phyloP scores from a whole-genome alignment of 495 filamentous ascomycete species.

The Baudoinia panamericana region DNA sequence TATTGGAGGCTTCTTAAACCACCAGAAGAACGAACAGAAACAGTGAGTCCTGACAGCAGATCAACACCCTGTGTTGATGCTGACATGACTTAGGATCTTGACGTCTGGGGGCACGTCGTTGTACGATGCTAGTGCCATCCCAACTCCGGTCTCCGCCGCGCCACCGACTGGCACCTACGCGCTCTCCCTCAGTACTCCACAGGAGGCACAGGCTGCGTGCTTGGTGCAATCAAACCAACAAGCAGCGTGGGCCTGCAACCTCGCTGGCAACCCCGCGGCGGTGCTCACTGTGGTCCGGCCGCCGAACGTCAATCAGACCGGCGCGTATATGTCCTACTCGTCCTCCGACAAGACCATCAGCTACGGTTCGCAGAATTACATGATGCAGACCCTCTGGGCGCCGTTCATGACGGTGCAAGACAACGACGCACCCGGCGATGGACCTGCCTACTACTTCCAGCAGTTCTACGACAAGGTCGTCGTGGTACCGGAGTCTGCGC shows the following conservation, averaged over 20 bases:
- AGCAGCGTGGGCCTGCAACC: constrained; percentile 57
- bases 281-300: constrained; percentile 24
- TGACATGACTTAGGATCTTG: constrained; percentile 38
- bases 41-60: constrained; percentile 29
- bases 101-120: constrained; percentile 42
- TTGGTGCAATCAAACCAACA: constrained; percentile 45
- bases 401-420: constrained; percentile 52
- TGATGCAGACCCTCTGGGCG: constrained; percentile 40
- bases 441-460: constrained; percentile 65
- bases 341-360: constrained; percentile 7
- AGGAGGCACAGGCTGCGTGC: constrained; percentile 51
- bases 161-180: constrained; percentile 52
- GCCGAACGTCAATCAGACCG: constrained; percentile 33
- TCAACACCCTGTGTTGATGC: constrained; percentile 52
- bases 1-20: constrained; percentile 28
- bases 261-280: constrained; percentile 13
- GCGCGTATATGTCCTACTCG: constrained; percentile 11
- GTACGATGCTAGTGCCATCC: constrained; percentile 51
- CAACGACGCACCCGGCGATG: constrained; percentile 43
- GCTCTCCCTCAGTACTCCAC: constrained; percentile 43
- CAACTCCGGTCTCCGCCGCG: constrained; percentile 42
- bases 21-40: background rate
- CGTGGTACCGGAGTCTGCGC: constrained; percentile 47
- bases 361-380: constrained; percentile 53
- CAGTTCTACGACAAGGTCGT: constrained; percentile 67